A percentile compares a stretch with the other conserved stretches of the same genome.
These are phyloP conservation scores for Truncatella angustata DNA, from an alignment of 2,329 filamentous ascomycete genomes.

Conservation along the genomic window DNA sequence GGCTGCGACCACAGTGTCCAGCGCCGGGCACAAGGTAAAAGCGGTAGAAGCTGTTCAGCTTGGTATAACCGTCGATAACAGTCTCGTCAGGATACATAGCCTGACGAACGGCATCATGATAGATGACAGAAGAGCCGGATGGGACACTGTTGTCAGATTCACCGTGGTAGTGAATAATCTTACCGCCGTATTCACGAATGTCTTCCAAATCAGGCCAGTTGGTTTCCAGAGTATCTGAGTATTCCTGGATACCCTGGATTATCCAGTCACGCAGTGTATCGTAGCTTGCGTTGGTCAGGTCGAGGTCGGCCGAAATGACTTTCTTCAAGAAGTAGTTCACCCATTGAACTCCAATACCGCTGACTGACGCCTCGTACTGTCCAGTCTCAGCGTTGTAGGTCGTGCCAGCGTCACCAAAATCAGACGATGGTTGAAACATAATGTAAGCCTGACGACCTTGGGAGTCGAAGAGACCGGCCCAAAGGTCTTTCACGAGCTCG, in stretches of 20 bases:
- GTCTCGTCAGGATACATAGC: neutral
- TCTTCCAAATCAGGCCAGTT: slow-evolving; percentile 7
- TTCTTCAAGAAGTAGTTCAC: slow-evolving; percentile 5
- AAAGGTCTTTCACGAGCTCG: slow-evolving; percentile 2
- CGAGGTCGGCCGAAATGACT: neutral
- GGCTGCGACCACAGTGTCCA: slow-evolving; percentile 1
- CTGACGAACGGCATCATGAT: slow-evolving; percentile 1
- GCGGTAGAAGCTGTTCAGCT: slow-evolving; percentile 2
- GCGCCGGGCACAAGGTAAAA: slow-evolving; percentile 6
- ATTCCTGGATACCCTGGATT: neutral
- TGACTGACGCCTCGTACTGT: neutral
- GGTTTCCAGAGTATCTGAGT: neutral
- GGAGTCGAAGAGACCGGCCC: slow-evolving; percentile 3
- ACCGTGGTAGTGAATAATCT: slow-evolving; percentile 7
- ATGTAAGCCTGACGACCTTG: slow-evolving; percentile 5
- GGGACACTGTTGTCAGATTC: slow-evolving; percentile 5
- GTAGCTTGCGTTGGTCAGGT: neutral
- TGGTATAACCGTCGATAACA: neutral
- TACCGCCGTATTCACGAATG: slow-evolving; percentile 2
- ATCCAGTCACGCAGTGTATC: slow-evolving; percentile 5
- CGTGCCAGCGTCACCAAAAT: slow-evolving; percentile 1
- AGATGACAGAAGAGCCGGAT: slow-evolving; percentile 2
- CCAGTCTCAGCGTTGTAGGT: slow-evolving; percentile 2
- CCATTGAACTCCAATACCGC: slow-evolving; percentile 4
- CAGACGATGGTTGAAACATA: slow-evolving; percentile 2